Base-by-base conservation (phyloP, 768 basidiomycete genomes). In the Calvatia gigantea region DNA sequence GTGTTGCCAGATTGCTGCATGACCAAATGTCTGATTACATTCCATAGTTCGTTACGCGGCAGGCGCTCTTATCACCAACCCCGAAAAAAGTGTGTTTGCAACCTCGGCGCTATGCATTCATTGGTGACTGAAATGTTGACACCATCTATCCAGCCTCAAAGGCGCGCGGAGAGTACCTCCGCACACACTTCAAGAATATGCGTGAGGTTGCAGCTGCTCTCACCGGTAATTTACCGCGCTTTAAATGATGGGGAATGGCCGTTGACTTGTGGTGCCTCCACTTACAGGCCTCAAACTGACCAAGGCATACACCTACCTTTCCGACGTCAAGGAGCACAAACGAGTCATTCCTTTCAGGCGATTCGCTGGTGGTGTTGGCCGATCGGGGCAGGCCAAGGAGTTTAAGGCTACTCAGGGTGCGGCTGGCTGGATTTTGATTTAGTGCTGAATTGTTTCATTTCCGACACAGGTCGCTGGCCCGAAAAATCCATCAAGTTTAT, bases 121-220 rank as follows among this genome's bases (percentile, higher is more conserved):
- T n/a, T n/a, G n/a, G n/a, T n/a, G n/a, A n/a, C 41, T 54, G 21
- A 11, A 39, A 12, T 6, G 32, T 37, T 28, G 31, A 44, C 56
- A 45, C 33, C 35, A 29, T 56, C 58, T 61, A 46, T 70, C 35
- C 71, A 96, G 93, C 91, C 72, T 86, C 95, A 67, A 89, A 84
- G 69, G 89, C 95, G 57, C 89, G 90, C 67, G 94, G 94, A 66
- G 94, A 96, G 79, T 94, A 98, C 83, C 85, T 97, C 69, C 91
- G 95, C 66, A 98, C 97, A 45, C 96, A 98, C 80, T 99, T 97
- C 87, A 99, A 99, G 89, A 99, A 98, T 85, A 98, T 97, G 93
- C 87, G 92, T 61, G 97, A 99, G 76, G 97, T 98, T 54, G 95
- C 91, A 49, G 96, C 96, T 61, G 94, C 91, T 62, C 79, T 98